Evolutionary conservation across 192 early-diverging fungal genomes (phyloP), one percentile per base, ranked within the genome.

Genomic region (Entomortierella chlamydospora): DNA sequence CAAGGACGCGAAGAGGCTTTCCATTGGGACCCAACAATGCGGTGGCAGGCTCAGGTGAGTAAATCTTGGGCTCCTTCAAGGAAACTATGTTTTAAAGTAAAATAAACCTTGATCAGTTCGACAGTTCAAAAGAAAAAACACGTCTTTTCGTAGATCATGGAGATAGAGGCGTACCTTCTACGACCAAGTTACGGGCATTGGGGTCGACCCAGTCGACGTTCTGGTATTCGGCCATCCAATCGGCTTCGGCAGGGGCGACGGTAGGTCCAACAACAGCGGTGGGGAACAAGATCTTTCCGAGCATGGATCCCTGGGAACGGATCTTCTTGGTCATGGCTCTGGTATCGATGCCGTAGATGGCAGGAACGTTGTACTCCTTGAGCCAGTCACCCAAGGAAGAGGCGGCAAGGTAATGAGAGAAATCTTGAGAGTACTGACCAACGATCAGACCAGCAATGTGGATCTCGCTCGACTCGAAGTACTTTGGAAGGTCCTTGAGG

Each of bases 311-410:
- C 70, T 93, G 84, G 30, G 90, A 91, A 56, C 98, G 91, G 71
- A 99, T 98, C 84, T 96, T 95, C 88, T 99, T 98, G 39, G 97
- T 98, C 70, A 99, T 87, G 37, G 95, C 96, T 55, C 98, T 91
- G 17, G 98, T 98, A 86, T 99, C 98, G 39, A 99, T 90, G 47
- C 95, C 96, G 61, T 96, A 97, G 55, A 98, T 86, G 47, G 94
- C 98, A 25, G 98, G 98, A 45, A 99, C 74, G 74, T 93, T 87
- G 82, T 97, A 87, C 80, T 96, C 92, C 86, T 94, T 97, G 60
- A 99, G 86, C 98, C 98, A 99, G 7, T 83, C 84, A 29, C 91
- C 81, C 29, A 99, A 87, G 10, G 96, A 97, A 30, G 92, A 93
- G 18, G 73, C 57, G 25, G 98, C 98, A 47, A 99, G 84, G 82